phyloP scores from a whole-genome alignment of 2,329 filamentous ascomycete genomes.

The Samsoniella hepiali region DNA sequence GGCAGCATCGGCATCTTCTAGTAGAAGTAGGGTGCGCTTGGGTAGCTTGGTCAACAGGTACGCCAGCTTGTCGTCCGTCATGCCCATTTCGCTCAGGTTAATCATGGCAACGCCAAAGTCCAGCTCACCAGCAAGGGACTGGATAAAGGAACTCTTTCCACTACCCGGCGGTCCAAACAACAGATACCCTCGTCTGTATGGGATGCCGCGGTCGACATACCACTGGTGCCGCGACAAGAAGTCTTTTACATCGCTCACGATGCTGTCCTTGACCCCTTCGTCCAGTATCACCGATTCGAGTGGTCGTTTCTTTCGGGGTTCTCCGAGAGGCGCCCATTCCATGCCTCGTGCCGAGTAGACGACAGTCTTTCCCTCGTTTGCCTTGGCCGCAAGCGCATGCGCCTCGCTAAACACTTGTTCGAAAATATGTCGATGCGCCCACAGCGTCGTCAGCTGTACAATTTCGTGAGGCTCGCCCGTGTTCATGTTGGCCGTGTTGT shows the following conservation, averaged over 20 bases:
- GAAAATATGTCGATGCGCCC: conserved; percentile 84
- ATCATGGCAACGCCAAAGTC: conserved; percentile 92
- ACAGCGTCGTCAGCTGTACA: conserved; percentile 86
- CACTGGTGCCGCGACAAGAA: conserved; percentile 77
- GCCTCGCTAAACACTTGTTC: conserved; percentile 87
- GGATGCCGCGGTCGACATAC: conserved; percentile 94
- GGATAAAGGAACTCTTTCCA: conserved; percentile 94
- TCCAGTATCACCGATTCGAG: conserved; percentile 85
- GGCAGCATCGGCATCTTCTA: conserved; percentile 90
- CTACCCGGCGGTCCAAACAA: conserved; percentile 87
- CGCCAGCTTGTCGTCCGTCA: conserved; percentile 86
- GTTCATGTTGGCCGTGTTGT: conserved; percentile 73
- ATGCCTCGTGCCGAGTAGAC: conserved; percentile 84
- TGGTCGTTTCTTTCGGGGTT: conserved; percentile 81
- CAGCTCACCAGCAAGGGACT: conserved; percentile 86
- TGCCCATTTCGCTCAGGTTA: conserved; percentile 82
- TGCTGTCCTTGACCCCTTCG: conserved; percentile 74
- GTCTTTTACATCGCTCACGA: conserved; percentile 77
- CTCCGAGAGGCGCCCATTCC: conserved; percentile 81
- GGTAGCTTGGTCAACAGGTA: conserved; percentile 84
- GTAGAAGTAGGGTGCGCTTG: conserved; percentile 72
- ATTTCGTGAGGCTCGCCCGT: conserved; percentile 93
- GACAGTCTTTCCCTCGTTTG: conserved; percentile 86
- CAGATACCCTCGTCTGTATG: conserved; percentile 84
- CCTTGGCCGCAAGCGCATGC: conserved; percentile 71